These are phyloP conservation scores for Fusarium sp. DNA, from an alignment of 2,329 filamentous ascomycete species.

Conservation along the genomic window DNA sequence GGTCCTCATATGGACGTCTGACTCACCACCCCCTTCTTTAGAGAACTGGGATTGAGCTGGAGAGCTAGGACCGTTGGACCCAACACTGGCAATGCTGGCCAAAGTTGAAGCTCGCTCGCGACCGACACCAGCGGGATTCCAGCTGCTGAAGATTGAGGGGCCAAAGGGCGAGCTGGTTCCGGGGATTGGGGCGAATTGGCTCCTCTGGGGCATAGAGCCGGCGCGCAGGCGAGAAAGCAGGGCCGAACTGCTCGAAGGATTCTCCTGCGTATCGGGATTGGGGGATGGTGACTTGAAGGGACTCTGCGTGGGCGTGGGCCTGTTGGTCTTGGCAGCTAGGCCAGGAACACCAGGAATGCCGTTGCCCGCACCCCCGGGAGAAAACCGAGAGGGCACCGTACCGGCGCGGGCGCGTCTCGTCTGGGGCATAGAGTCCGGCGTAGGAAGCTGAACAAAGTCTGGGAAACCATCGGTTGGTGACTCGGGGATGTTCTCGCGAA, in stretches of 20 bases:
- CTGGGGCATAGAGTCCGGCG: slow-evolving; percentile 73
- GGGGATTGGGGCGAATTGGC: slow-evolving; percentile 70
- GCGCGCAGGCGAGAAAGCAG: slow-evolving; percentile 87
- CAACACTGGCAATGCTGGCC: slow-evolving; percentile 83
- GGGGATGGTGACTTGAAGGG: slow-evolving; percentile 78
- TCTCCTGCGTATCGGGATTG: slow-evolving; percentile 61
- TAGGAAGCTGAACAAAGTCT: slow-evolving; percentile 80
- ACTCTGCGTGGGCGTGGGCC: slow-evolving; percentile 86
- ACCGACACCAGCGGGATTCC: slow-evolving; percentile 73
- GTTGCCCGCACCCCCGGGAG: slow-evolving; percentile 75
- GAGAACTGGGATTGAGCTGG: slow-evolving; percentile 89
- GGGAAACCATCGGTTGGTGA: slow-evolving; percentile 96
- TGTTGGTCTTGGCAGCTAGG: slow-evolving; percentile 79
- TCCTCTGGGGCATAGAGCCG: slow-evolving; percentile 92
- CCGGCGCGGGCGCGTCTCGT: slow-evolving; percentile 87
- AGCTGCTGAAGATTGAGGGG: slow-evolving; percentile 89
- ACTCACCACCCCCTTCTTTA: slow-evolving; percentile 84
- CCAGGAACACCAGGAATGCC: slow-evolving; percentile 66
- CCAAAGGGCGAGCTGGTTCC: slow-evolving; percentile 78
- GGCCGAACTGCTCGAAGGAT: slow-evolving; percentile 70
- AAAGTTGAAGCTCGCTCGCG: slow-evolving; percentile 89
- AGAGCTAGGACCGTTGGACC: slow-evolving; percentile 89
- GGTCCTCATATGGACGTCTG: slow-evolving; percentile 87
- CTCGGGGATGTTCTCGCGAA: slow-evolving; percentile 97
- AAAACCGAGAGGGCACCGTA: slow-evolving; percentile 95